Conservation (phyloP, 345 rosid genomes). For the Pistacia atlantica region DNA sequence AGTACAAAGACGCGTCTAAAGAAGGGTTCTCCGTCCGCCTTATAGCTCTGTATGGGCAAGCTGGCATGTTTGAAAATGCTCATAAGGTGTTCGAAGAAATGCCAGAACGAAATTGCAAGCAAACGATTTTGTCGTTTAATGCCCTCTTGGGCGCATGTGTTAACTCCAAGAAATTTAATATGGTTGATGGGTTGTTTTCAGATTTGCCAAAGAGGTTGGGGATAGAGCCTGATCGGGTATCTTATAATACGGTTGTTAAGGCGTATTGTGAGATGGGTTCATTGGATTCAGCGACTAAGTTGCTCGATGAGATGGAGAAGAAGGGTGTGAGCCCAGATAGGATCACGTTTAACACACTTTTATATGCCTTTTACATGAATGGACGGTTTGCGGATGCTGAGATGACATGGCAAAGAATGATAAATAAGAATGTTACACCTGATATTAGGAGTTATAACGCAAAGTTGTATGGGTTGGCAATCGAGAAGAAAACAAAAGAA, state of each 20-base stretch:
- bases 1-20: slow-evolving; percentile 52
- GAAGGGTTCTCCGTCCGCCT: slow-evolving; percentile 62
- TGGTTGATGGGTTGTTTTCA: slow-evolving; percentile 39
- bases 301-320: slow-evolving; percentile 62
- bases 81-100: slow-evolving; percentile 80
- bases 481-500: slow-evolving; percentile 40
- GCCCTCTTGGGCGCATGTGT: slow-evolving; percentile 60
- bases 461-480: slow-evolving; percentile 51
- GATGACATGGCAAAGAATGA: slow-evolving; percentile 57
- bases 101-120: slow-evolving; percentile 52
- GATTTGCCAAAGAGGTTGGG: slow-evolving; percentile 51
- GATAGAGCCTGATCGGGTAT: slow-evolving; percentile 49
- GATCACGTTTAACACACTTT: slow-evolving; percentile 60
- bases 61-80: slow-evolving; percentile 67
- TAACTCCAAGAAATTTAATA: slow-evolving; percentile 50
- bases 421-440: slow-evolving; percentile 42
- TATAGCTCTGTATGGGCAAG: slow-evolving; percentile 48
- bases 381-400: slow-evolving; percentile 58
- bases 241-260: slow-evolving; percentile 59
- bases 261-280: slow-evolving; percentile 57
- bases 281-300: slow-evolving; percentile 38
- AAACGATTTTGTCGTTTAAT: slow-evolving; percentile 66
- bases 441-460: slow-evolving; percentile 62
- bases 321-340: slow-evolving; percentile 49
- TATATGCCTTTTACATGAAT: slow-evolving; percentile 45